Conservation (phyloP, 2,329 filamentous ascomycete genomes). For the Epichloe sibirici region DNA sequence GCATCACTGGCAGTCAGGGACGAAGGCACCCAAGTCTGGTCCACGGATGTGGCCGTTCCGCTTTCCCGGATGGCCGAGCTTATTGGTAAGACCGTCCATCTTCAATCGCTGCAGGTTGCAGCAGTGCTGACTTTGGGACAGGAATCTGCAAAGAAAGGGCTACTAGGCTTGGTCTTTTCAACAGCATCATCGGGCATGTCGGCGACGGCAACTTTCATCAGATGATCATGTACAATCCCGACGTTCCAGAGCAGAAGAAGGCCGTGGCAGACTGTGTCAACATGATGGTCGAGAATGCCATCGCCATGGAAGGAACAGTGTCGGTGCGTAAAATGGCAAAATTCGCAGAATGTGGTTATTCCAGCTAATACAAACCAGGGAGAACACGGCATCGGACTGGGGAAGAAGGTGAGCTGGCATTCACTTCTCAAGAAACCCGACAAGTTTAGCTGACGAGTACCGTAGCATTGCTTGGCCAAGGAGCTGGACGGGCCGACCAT, state of each 20-base stretch:
- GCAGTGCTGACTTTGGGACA: slow-evolving; percentile 5
- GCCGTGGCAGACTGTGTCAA: slow-evolving; percentile 49
- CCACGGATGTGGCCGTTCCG: slow-evolving; percentile 70
- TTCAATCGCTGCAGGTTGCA: not conserved
- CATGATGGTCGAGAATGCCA: slow-evolving; percentile 56
- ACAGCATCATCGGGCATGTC: slow-evolving; percentile 59
- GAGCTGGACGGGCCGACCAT: slow-evolving; percentile 53
- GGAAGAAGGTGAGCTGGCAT: slow-evolving; percentile 50
- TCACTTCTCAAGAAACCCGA: not conserved
- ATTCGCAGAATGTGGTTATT: not conserved
- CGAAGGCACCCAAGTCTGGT: slow-evolving; percentile 55
- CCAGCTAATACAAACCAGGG: slow-evolving; percentile 23
- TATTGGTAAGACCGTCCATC: slow-evolving; percentile 29
- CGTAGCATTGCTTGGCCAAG: slow-evolving; percentile 39
- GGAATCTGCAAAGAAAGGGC: slow-evolving; percentile 57
- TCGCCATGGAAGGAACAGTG: slow-evolving; percentile 60
- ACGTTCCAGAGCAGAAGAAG: slow-evolving; percentile 43
- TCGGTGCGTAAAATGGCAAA: slow-evolving; percentile 31
- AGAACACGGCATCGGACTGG: slow-evolving; percentile 58
- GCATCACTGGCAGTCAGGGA: slow-evolving; percentile 54
- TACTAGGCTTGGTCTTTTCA: slow-evolving; percentile 46
- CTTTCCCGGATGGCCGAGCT: slow-evolving; percentile 60
- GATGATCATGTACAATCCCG: slow-evolving; percentile 28
- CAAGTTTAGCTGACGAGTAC: not conserved
- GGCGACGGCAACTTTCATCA: slow-evolving; percentile 66